phyloP scores from a whole-genome alignment of 192 early-diverging fungal genomes.

The Rhizoclosmatium globosum region DNA sequence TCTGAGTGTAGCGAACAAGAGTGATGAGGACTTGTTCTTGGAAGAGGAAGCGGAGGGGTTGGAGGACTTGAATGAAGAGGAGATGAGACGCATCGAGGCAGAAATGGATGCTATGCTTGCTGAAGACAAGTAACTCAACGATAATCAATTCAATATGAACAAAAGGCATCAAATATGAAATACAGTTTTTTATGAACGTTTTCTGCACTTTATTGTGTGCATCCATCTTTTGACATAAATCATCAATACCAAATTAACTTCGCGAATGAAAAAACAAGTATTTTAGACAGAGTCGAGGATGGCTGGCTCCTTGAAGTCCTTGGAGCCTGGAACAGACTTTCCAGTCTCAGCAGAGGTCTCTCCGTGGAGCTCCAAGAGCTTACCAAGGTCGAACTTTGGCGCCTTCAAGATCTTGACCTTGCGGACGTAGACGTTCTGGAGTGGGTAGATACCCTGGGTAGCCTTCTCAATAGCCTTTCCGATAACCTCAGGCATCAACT shows the following conservation, averaged over 20 bases:
- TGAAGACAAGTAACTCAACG: neutral
- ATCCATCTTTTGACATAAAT: neutral
- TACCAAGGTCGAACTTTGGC: conserved; percentile 94
- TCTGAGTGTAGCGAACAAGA: conserved; percentile 7
- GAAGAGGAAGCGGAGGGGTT: conserved; percentile 28
- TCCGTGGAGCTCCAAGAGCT: conserved; percentile 97
- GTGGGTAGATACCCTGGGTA: conserved; percentile 96
- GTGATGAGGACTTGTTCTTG: conserved; percentile 36
- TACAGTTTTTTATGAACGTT: neutral
- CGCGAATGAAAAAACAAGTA: neutral
- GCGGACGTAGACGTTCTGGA: conserved; percentile 94
- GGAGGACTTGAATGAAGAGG: conserved; percentile 27
- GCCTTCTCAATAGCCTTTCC: conserved; percentile 98
- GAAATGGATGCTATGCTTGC: conserved; percentile 25
- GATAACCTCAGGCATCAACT: conserved; percentile 97
- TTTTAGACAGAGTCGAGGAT: conserved; percentile 48
- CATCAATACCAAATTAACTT: neutral
- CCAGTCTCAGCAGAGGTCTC: conserved; percentile 81
- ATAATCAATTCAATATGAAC: neutral
- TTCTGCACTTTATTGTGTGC: neutral
- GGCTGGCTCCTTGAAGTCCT: conserved; percentile 83
- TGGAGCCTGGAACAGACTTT: conserved; percentile 79
- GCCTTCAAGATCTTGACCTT: conserved; percentile 99
- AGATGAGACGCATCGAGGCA: conserved; percentile 4
- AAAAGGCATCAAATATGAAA: neutral